These are phyloP conservation scores for Termitomyces bulborhizus DNA, from an alignment of 768 basidiomycete species.

Conservation along the genomic window DNA sequence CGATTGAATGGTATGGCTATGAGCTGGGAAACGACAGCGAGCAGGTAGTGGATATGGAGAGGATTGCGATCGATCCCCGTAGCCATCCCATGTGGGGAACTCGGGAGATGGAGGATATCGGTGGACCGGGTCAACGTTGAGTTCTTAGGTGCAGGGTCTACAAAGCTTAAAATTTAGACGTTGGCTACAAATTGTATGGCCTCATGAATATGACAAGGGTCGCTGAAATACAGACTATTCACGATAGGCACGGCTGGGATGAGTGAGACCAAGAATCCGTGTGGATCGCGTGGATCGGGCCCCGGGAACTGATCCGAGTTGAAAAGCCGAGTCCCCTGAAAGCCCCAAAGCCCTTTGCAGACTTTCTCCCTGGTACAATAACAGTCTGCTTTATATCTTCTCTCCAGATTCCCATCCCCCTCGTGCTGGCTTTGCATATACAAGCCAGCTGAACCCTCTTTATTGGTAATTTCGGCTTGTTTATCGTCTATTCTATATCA, in stretches of 20 bases:
- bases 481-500: constrained; percentile 12
- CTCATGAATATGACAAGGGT: too few species aligned
- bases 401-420: neutral
- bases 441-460: constrained; percentile 20
- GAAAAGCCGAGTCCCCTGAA: constrained; percentile 8
- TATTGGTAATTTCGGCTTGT: constrained; percentile 16
- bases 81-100: constrained; percentile 45
- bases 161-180: neutral
- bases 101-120: constrained; percentile 28
- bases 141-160: neutral
- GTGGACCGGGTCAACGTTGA: constrained; percentile 18
- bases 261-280: constrained; percentile 4
- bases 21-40: constrained; percentile 53
- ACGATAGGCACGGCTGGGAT: constrained; percentile 6
- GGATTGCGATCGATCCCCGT: constrained; percentile 28
- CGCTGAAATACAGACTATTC: neutral
- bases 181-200: neutral
- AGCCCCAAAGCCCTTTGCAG: neutral
- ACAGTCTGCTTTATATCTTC: constrained; percentile 9
- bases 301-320: constrained; percentile 12
- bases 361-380: constrained; percentile 9
- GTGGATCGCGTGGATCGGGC: constrained; percentile 11
- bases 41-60: constrained; percentile 35
- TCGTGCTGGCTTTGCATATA: constrained; percentile 15
- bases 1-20: constrained; percentile 46